Base-by-base conservation (phyloP, 768 basidiomycete species). In the Termitomyces titanicus region DNA sequence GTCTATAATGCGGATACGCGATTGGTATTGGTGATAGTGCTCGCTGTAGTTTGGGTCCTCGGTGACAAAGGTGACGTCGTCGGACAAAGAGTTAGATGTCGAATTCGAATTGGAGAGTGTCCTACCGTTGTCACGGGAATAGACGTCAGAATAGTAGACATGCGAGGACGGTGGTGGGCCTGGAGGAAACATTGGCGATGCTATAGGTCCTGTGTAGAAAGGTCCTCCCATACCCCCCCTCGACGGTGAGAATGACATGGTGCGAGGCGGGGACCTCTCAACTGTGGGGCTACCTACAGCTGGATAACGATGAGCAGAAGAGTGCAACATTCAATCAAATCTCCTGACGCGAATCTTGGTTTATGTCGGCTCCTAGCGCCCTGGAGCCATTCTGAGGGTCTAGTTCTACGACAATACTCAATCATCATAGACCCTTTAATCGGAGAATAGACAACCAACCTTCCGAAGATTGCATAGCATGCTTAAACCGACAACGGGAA, bases 11-110 rank as follows among this genome's bases (percentile, higher is more conserved):
- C 60, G 65, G 34, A 77, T 62, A 60, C 68, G 69, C n/a, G 75
- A 76, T 61, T 76, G 75, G 52, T 74, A 67, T 40, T 66, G 66
- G 53, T 77, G 74, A 13, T 65, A 56, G 58, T 75, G 74, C 59
- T 77, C 75, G 54, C 57, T 59, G 55, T 72, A 77, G 56, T 70
- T 68, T 35, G 74, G 75, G 64, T 75, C 73, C 51, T 74, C 72
- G 54, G 74, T 73, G 45, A 68, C 61, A 55, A 72, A 66, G 35
- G 61, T 42, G 44, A 61, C 55, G 33, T 75, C 74, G 54, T 71
- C 69, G 9, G 65, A 70, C 17, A 59, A 47, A 17, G 63, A 64
- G 40, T 53, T 60, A 27, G 61, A 58, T 7, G 61, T 49, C 37
- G 61, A 64, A 17, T 60, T 60, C 5, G 62, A 58, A n/a, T 55